Evolutionary conservation across 257 asterid genomes (phyloP), one percentile per base, ranked within the genome.

Genomic region (Salvia miltiorrhiza): DNA sequence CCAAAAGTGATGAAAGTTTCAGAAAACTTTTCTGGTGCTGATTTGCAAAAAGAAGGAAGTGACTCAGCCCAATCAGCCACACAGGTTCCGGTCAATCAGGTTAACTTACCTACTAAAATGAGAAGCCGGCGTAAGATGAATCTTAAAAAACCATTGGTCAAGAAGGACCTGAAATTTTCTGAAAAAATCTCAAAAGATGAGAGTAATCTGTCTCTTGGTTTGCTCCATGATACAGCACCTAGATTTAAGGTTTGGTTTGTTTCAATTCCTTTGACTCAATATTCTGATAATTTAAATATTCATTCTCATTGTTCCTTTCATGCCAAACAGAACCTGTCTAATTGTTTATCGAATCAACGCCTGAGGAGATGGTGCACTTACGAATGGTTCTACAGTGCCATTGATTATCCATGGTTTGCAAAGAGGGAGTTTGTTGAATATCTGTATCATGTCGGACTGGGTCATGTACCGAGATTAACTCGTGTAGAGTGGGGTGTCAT

Each of bases 401-500:
- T 89, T 72, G 97, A 92, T 81, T 87, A 81, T 76, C 97, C 97
- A 73, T 92, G 97, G 97, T 92, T 87, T 79, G 87, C 95, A 40
- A 89, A 87, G 79, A 84, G 80, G 62, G 97, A 89, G 83, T 89
- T 89, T 79, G 96, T 89, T 73, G 96, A 92, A 76, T 92, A 92
- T 80, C 77, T 92, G 61, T 44, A 77, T 80, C 95, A 92, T 83
- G 96, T 87, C 37, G 96, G 97, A 69, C 75, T 91, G 76, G 96
- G 96, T 50, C 97, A 91, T 69, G 90, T 85, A 69, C 93, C 95
- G 37, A 85, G 95, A 83, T 74, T 89, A 78, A 87, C 97, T 80
- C 96, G 89, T 72, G 92, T 85, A 48, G 97, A 91, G 56, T 91
- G 97, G 97, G 88, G 96, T 68, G 96, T 91, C 77, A 91, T 91